Base-by-base conservation (phyloP, 306 rosid genomes). In the Sophora flavescens region DNA sequence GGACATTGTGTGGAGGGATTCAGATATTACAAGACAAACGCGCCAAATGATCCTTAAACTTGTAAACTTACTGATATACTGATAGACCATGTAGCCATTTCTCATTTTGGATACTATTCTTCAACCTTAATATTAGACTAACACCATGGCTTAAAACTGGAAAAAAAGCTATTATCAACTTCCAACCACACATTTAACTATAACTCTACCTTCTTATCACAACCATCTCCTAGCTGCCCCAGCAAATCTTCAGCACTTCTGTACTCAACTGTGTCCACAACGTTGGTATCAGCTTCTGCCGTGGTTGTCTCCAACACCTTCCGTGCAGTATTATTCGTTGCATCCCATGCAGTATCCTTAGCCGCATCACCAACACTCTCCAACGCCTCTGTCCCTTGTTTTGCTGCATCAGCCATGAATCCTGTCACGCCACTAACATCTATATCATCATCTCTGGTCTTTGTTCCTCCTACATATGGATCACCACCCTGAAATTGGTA, bases 221-320 rank as follows among this genome's bases (percentile, higher is more conserved):
- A 75, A 8, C 86, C 86, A 75, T 78, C 90, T 30, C 88, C 86
- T 18, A 85, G 86, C 12, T 81, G 76, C 0, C 87, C 86, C 6
- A 2, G 17, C 56, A 77, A 77, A 81, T 87, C 96, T 51, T 84
- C 86, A 30, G 79, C 45, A 47, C 83, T 65, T 79, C 93, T 83
- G 4, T 83, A 90, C 74, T 92, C 97, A 4, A 13, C 66, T 0
- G 97, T 90, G 78, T 92, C 93, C 33, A 90, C 75, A 63, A 90
- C 80, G 50, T 83, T 84, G 42, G 72, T 84, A 38, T 92, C 86
- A 53, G 93, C 97, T n/a, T 81, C 87, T 3, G 89, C 89, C 0
- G 80, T 82, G 2, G 82, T 76, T 3, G 88, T 84, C 65, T 86
- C 89, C 12, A 45, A 41, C 1, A 86, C 70, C 2, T 41, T 75